These are phyloP conservation scores for Mycena epipterygia DNA, from an alignment of 768 basidiomycete species.

Conservation along the genomic window DNA sequence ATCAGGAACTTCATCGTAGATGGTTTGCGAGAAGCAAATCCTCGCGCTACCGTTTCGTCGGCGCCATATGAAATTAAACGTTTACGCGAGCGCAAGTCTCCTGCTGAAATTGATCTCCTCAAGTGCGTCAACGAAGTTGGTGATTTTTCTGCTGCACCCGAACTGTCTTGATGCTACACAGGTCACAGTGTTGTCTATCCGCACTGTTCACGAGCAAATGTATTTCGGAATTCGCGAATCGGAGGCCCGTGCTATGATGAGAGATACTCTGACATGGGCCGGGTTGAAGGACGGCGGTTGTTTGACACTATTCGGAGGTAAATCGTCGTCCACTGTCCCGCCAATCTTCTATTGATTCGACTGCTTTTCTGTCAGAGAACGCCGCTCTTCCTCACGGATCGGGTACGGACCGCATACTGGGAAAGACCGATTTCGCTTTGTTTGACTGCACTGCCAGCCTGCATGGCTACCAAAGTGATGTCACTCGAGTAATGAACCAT, in stretches of 20 bases:
- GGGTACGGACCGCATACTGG: constrained; percentile 76
- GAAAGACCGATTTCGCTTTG: constrained; percentile 72
- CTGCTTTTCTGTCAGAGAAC: constrained; percentile 68
- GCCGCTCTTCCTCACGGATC: constrained; percentile 89
- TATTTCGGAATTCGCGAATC: constrained; percentile 84
- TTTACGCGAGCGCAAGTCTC: constrained; percentile 82
- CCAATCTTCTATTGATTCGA: neutral
- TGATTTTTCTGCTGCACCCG: neutral
- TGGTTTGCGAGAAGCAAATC: constrained; percentile 65
- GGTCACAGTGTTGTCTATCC: constrained; percentile 85
- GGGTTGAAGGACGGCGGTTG: constrained; percentile 73
- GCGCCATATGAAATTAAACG: constrained; percentile 69
- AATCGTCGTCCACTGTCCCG: constrained; percentile 27
- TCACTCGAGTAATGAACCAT: constrained; percentile 72
- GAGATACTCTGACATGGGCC: constrained; percentile 64
- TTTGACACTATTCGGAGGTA: constrained; percentile 86
- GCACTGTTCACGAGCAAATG: constrained; percentile 71
- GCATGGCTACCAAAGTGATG: constrained; percentile 83
- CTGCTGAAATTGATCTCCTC: constrained; percentile 77
- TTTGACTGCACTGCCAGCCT: constrained; percentile 82
- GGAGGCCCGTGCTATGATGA: constrained; percentile 70
- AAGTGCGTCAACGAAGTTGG: constrained; percentile 85
- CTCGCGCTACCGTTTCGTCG: constrained; percentile 53
- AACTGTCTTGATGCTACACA: constrained; percentile 43
- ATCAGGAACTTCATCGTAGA: constrained; percentile 76